A percentile compares a stretch with the other conserved stretches of the same genome.
Evolutionary conservation across 352 stramenopile genomes (phyloP).

Genomic region (Phytopythium boreale): DNA sequence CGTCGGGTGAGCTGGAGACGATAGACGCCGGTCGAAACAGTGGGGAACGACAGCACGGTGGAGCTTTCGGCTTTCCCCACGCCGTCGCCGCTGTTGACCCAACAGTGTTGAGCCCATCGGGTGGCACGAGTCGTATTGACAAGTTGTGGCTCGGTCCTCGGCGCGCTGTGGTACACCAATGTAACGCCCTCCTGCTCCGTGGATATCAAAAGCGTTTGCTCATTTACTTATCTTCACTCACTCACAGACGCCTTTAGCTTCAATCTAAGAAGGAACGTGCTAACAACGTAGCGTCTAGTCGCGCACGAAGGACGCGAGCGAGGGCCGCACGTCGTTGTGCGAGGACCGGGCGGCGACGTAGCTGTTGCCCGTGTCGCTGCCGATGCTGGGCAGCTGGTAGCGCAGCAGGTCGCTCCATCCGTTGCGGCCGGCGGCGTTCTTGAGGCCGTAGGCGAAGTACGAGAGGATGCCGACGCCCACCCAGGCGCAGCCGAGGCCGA

Average conservation of each 20-base stretch:
- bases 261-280: background rate
- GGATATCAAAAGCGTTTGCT: background rate
- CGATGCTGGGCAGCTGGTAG: conserved; percentile 25
- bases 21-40: no score
- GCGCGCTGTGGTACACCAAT: no score
- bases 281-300: conserved; percentile 4
- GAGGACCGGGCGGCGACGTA: conserved; percentile 28
- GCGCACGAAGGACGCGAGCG: conserved; percentile 41
- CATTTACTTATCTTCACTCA: background rate
- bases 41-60: no score
- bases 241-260: background rate
- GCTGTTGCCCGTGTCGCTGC: conserved; percentile 26
- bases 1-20: no score
- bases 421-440: conserved; percentile 32
- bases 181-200: no score
- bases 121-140: no score
- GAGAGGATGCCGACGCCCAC: conserved; percentile 39
- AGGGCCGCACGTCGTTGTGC: conserved; percentile 45
- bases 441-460: conserved; percentile 66
- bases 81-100: no score
- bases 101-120: no score
- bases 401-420: conserved; percentile 40
- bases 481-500: conserved; percentile 41
- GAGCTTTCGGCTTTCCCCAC: no score
- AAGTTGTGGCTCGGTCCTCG: no score